Base-by-base conservation (phyloP, 23 red algal species). In the Porphyridium purpureum region DNA sequence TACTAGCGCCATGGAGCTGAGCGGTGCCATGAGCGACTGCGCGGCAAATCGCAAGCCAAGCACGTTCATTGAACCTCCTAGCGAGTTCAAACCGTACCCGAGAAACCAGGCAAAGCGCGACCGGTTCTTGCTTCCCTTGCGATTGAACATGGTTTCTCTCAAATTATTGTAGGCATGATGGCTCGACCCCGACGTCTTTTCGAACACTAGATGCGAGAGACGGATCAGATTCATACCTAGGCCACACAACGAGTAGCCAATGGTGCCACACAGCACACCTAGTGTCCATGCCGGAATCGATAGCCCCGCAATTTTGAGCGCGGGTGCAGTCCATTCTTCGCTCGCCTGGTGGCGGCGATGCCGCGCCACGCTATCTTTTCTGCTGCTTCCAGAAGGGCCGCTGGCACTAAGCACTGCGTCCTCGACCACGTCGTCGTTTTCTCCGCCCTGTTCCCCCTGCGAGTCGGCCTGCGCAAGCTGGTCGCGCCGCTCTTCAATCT, bases 151-250 rank as follows among this genome's bases (percentile, higher is more conserved):
- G 38, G 38, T 44, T 44, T 44, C 38, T 17, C 17, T 44, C 38
- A 44, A 44, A 11, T 44, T 44, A 44, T 44, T 17, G 11, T 11
- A 44, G 38, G 38, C 38, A n/a, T n/a, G n/a, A n/a, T n/a, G n/a
- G n/a, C n/a, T n/a, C 38, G 38, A 11, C 11, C 11, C 38, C 11
- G 11, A 11, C 38, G 11, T 44, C 38, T 11, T 11, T 44, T 17
- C 38, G 11, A 11, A 11, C 11, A 44, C 38, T 22, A 82, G 64
- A 49, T 82, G 76, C 20, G 76, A 82, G 17, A 82, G 65, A n/a
- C 68, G 60, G 59, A 82, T 82, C 11, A 82, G 49, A 42, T 82
- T 82, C 62, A 82, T 68, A 31, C 76, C 76, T 7, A 66, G 62
- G 27, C 76, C 76, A 53, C 65, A 70, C 21, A 82, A 49, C 8